Percentiles rank a stretch among this genome's conserved stretches.
These are phyloP conservation scores for Closterium sp. DNA, from an alignment of 139 green algal species.

Conservation along the genomic window DNA sequence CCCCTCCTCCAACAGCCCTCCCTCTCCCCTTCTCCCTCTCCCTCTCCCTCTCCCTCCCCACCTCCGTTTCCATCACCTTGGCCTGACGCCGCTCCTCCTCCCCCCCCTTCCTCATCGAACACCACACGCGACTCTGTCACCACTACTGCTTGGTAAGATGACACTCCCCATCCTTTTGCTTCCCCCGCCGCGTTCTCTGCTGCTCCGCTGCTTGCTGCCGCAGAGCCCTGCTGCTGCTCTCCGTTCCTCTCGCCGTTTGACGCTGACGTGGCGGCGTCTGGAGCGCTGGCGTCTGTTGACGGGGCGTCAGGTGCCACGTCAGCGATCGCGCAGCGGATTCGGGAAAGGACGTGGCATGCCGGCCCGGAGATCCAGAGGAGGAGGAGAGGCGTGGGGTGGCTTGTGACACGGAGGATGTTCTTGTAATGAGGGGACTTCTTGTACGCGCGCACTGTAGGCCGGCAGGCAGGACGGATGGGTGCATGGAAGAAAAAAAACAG, in stretches of 20 bases:
- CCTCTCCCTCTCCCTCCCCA: too few relatives aligned
- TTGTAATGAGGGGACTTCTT: neutral
- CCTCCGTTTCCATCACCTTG: too few relatives aligned
- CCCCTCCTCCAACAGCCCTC: neutral
- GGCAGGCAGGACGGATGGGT: too few relatives aligned
- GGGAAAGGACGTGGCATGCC: neutral
- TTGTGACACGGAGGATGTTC: neutral
- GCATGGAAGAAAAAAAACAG: too few relatives aligned
- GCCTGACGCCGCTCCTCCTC: too few relatives aligned
- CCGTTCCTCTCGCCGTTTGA: neutral
- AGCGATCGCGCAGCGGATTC: neutral
- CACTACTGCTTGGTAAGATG: neutral
- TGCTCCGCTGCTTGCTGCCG: neutral
- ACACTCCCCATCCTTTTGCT: neutral
- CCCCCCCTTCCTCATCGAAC: neutral
- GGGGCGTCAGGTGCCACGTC: neutral
- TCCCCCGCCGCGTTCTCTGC: neutral
- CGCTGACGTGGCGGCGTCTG: too few relatives aligned
- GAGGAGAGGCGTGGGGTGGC: neutral
- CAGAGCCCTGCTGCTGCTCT: neutral
- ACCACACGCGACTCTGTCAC: neutral
- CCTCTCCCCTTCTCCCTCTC: too few relatives aligned
- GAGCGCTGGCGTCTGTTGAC: neutral
- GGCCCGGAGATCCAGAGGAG: neutral
- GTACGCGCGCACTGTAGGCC: neutral